Evolutionary conservation across 129 eudicot species (phyloP).

Genomic region (Rutidosis leptorrhynchoides): DNA sequence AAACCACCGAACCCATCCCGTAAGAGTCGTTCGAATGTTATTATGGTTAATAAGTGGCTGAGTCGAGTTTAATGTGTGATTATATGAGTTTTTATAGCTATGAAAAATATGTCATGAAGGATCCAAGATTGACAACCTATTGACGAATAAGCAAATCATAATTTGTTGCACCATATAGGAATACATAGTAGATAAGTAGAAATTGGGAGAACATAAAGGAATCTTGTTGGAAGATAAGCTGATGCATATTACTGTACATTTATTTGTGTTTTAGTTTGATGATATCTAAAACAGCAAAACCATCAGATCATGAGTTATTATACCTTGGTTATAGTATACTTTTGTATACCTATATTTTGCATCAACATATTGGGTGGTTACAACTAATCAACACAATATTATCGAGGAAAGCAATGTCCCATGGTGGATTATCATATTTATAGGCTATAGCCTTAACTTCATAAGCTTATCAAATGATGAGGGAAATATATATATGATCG

Average conservation of each 20-base stretch:
- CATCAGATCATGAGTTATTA: not conserved
- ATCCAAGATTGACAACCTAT: not conserved
- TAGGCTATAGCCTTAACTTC: not conserved
- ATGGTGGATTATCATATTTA: constrained; percentile 4
- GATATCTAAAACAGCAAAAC: not conserved
- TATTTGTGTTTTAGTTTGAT: not conserved
- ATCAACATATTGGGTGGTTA: not conserved
- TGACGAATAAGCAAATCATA: not conserved
- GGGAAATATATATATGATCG: not conserved
- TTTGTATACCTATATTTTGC: not conserved
- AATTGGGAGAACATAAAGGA: not conserved
- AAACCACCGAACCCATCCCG: too few species aligned
- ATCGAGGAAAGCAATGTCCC: not conserved
- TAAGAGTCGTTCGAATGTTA: too few species aligned
- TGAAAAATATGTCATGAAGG: not conserved
- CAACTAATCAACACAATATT: not conserved
- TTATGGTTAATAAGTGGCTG: constrained; percentile 5
- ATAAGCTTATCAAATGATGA: not conserved
- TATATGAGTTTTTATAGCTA: constrained; percentile 17
- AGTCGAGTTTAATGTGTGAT: constrained; percentile 5
- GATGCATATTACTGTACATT: not conserved
- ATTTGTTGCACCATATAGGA: not conserved
- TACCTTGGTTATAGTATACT: not conserved
- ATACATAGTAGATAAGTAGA: not conserved
- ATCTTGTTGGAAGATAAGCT: not conserved